Conservation (phyloP, 108 stramenopile species). For the Cyclostephanos tholiformis region DNA sequence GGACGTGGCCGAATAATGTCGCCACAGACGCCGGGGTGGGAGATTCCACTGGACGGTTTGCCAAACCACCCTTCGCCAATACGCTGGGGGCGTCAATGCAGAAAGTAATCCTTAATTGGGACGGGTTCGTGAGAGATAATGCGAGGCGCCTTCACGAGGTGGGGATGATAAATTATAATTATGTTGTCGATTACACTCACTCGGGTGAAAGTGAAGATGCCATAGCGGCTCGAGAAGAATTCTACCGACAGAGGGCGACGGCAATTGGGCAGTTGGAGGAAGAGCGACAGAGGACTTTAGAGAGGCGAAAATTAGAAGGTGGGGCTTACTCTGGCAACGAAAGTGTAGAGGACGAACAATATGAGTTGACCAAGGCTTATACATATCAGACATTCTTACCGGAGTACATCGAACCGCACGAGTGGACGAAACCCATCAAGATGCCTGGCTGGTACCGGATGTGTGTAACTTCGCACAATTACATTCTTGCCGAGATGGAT, state of each 20-base stretch:
- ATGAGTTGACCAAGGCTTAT: background rate
- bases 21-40: background rate
- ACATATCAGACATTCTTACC: slow-evolving; percentile 1
- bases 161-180: slow-evolving; percentile 19
- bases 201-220: slow-evolving; percentile 34
- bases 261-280: background rate
- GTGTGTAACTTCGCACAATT: slow-evolving; percentile 55
- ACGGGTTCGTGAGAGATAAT: background rate
- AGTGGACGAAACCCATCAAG: slow-evolving; percentile 34
- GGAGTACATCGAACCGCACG: slow-evolving; percentile 20
- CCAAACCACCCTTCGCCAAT: background rate
- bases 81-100: slow-evolving; percentile 12
- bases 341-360: slow-evolving; percentile 13
- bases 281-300: background rate
- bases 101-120: slow-evolving; percentile 10
- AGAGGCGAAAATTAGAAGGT: background rate
- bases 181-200: slow-evolving; percentile 19
- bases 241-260: slow-evolving; percentile 9
- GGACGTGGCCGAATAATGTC: background rate
- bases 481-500: slow-evolving; percentile 70
- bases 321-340: background rate
- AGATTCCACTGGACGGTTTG: background rate
- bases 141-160: background rate
- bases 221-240: slow-evolving; percentile 16
- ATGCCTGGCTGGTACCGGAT: slow-evolving; percentile 73